Evolutionary conservation across 805 yeast genomes (phyloP).

Genomic region (Millerozyma acaciae): DNA sequence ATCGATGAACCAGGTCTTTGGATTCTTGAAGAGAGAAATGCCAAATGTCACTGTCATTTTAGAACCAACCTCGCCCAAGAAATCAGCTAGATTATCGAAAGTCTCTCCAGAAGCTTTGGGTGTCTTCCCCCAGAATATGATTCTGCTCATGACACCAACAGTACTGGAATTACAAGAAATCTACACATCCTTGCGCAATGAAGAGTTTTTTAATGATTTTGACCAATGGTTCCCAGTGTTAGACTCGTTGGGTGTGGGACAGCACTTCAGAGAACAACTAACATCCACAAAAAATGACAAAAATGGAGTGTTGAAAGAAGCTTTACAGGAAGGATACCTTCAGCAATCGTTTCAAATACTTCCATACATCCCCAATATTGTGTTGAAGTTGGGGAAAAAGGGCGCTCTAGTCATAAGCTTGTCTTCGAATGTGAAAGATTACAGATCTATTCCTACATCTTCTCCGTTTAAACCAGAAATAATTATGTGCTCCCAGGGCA

Average conservation of each 20-base stretch:
- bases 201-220: constrained; percentile 43
- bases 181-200: constrained; percentile 43
- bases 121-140: constrained; percentile 46
- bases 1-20: constrained; percentile 36
- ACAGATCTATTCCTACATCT: constrained; percentile 31
- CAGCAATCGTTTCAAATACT: constrained; percentile 70
- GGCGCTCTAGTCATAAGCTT: constrained; percentile 50
- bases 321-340: constrained; percentile 43
- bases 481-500: constrained; percentile 19
- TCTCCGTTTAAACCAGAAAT: constrained; percentile 23
- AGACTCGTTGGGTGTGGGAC: constrained; percentile 53
- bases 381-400: constrained; percentile 62
- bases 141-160: constrained; percentile 66
- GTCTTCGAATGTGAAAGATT: constrained; percentile 29
- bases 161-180: constrained; percentile 55
- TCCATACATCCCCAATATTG: constrained; percentile 65
- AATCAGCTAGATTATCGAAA: constrained; percentile 48
- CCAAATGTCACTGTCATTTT: constrained; percentile 38
- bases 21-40: constrained; percentile 9
- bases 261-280: constrained; percentile 44
- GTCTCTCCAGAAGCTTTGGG: constrained; percentile 21
- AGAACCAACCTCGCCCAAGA: constrained; percentile 77
- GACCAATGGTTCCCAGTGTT: constrained; percentile 73
- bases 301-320: constrained; percentile 17
- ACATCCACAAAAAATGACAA: constrained; percentile 23